These are phyloP conservation scores for Wickerhamiella nectarea DNA, from an alignment of 805 yeast genomes.

Conservation along the genomic window DNA sequence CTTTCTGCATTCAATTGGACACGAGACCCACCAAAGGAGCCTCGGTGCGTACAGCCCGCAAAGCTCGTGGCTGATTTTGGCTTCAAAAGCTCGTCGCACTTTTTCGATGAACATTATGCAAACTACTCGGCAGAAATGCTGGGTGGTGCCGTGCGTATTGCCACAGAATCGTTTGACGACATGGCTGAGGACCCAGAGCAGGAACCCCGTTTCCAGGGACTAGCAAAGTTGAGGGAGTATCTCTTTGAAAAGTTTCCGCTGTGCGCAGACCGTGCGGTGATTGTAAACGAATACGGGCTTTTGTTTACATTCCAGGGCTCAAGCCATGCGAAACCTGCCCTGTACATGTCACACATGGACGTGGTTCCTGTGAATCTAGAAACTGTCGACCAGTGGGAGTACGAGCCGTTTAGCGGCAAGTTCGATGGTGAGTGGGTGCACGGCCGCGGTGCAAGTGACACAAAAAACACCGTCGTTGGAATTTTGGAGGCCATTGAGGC, in stretches of 20 bases:
- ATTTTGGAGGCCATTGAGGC: slow-evolving; percentile 53
- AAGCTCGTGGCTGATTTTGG: slow-evolving; percentile 5
- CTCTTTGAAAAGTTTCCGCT: slow-evolving; percentile 42
- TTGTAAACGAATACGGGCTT: slow-evolving; percentile 49
- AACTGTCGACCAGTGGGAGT: slow-evolving; percentile 45
- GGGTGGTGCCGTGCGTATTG: slow-evolving; percentile 44
- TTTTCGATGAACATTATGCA: slow-evolving; percentile 11
- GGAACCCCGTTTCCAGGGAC: slow-evolving; percentile 37
- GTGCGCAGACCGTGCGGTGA: slow-evolving; percentile 31
- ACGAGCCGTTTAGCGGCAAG: slow-evolving; percentile 53
- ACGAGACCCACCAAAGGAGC: neutral
- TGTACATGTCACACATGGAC: slow-evolving; percentile 68
- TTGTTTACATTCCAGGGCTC: slow-evolving; percentile 52
- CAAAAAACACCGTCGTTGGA: slow-evolving; percentile 55
- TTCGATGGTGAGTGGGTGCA: slow-evolving; percentile 53
- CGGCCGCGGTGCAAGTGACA: slow-evolving; percentile 72
- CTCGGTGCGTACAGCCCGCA: slow-evolving; percentile 11
- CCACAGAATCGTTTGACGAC: slow-evolving; percentile 51
- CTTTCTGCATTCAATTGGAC: slow-evolving; percentile 8
- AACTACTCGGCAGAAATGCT: slow-evolving; percentile 13
- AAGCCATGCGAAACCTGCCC: slow-evolving; percentile 42
- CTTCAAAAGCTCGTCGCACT: slow-evolving; percentile 8
- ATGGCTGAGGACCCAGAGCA: slow-evolving; percentile 33
- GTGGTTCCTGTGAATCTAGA: slow-evolving; percentile 60
- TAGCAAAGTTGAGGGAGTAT: slow-evolving; percentile 38